A percentile compares a stretch with the other conserved stretches of the same genome.
Evolutionary conservation across 768 basidiomycete genomes (phyloP).

Genomic region (Xanthoconium stramineum): DNA sequence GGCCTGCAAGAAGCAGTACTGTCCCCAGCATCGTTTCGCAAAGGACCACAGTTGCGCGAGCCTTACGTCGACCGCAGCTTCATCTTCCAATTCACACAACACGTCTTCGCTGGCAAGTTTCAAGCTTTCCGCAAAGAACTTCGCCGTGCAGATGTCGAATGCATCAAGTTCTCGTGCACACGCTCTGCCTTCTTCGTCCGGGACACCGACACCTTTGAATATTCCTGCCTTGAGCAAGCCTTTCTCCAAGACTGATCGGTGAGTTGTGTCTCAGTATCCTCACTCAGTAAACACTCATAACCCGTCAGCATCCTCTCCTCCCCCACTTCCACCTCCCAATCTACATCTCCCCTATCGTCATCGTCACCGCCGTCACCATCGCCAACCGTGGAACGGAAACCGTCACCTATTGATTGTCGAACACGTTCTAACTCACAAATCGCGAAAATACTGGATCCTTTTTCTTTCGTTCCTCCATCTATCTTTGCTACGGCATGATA

Average conservation of each 20-base stretch:
- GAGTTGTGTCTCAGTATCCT: constrained; percentile 34
- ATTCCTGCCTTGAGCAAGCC: constrained; percentile 27
- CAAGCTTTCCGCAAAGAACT: constrained; percentile 6
- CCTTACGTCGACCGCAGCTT: constrained; percentile 5
- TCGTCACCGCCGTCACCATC: neutral
- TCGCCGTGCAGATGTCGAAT: constrained; percentile 5
- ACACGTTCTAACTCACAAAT: constrained; percentile 31
- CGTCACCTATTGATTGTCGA: constrained; percentile 23
- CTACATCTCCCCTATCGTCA: constrained; percentile 1
- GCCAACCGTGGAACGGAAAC: constrained; percentile 16
- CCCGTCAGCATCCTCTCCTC: constrained; percentile 44
- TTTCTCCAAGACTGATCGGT: constrained; percentile 61
- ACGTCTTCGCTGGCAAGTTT: neutral
- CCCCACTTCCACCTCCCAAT: constrained; percentile 22
- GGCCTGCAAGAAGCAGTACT: constrained; percentile 73
- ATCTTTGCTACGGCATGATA: constrained; percentile 66
- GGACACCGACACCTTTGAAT: constrained; percentile 13
- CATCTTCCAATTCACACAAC: constrained; percentile 14
- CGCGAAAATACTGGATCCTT: constrained; percentile 33
- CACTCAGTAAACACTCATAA: constrained; percentile 61
- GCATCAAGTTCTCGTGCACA: neutral
- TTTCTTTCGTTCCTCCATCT: constrained; percentile 63
- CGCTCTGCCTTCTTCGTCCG: constrained; percentile 7
- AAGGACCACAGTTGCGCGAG: constrained; percentile 59
- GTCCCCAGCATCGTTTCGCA: constrained; percentile 77